Evolutionary conservation across 495 filamentous ascomycete genomes (phyloP), one percentile per base, ranked within the genome.

Genomic region (Neurospora sp.): DNA sequence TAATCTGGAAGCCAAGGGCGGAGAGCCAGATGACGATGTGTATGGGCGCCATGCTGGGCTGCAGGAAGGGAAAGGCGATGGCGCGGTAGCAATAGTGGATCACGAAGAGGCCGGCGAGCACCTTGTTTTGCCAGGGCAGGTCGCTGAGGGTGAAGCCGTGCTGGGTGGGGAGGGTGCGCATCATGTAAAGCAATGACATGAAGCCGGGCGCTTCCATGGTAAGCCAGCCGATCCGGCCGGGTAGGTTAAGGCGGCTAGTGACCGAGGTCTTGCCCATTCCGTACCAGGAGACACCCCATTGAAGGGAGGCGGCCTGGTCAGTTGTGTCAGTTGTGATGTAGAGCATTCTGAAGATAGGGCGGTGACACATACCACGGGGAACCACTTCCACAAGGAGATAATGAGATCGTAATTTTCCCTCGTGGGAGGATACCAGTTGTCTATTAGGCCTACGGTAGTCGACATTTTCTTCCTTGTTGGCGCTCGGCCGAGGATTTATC

Each of bases 31-130:
- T 82, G 20, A 88, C 71, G 10, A 86, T 74, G 79, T 94, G 92
- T 69, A 95, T 91, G 31, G 94, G 94, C 9, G 94, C 94, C 91
- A 99, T 97, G 81, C 89, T 92, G 0, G 94, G 94, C 70, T 94
- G 93, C 40, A 94, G 85, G 75, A 94, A 84, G 2, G 96, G 94
- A 42, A 89, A 89, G 72, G 97, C 81, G 71, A 98, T 80, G 22
- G 95, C 92, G 74, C 96, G 93, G 85, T 99, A 94, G 77, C 89
- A 72, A 83, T 99, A 99, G 82, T 99, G 96, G 73, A 92, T 87
- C 75, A 90, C 89, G 76, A 90, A 93, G 40, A 91, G 81, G 9
- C 78, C 86, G 61, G 84, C 90, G 79, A 93, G 88, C 18, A 88
- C 84, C 79, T 88, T 89, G 82, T 93, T 93, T 71, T 86, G 87